Evolutionary conservation across 73 alveolate species (phyloP).

Genomic region (Tetrahymena malaccensis): DNA sequence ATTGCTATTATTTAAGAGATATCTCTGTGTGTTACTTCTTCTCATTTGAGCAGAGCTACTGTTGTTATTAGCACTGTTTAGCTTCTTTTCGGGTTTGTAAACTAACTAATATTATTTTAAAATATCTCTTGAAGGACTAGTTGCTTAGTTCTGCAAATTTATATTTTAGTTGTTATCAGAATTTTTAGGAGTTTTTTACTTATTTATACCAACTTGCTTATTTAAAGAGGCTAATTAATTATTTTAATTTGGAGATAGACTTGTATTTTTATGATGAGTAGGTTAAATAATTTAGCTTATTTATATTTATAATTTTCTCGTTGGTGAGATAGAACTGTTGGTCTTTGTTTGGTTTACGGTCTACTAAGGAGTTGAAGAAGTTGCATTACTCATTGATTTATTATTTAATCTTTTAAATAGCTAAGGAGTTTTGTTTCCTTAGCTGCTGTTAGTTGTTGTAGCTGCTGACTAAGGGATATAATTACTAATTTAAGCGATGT

Average conservation of each 20-base stretch:
- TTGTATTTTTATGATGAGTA: neutral
- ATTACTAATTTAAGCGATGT: neutral
- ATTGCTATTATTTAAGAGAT: neutral
- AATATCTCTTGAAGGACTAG: neutral
- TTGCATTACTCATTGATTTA: neutral
- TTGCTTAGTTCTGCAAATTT: neutral
- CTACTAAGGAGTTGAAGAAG: neutral
- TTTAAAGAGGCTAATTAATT: neutral
- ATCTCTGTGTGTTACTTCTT: neutral
- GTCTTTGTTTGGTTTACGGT: neutral
- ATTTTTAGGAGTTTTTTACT: neutral
- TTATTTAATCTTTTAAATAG: neutral
- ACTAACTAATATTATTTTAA: neutral
- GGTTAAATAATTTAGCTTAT: neutral
- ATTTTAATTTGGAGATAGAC: neutral
- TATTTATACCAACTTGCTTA: neutral
- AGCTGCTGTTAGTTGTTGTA: neutral
- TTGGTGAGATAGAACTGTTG: neutral
- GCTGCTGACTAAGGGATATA: neutral
- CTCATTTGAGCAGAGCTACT: neutral
- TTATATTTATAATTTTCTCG: neutral
- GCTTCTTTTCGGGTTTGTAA: neutral
- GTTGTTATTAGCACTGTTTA: neutral
- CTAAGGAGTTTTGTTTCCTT: neutral
- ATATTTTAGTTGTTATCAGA: neutral